phyloP scores from a whole-genome alignment of 345 rosid species.

The Eucalyptus marginata region DNA sequence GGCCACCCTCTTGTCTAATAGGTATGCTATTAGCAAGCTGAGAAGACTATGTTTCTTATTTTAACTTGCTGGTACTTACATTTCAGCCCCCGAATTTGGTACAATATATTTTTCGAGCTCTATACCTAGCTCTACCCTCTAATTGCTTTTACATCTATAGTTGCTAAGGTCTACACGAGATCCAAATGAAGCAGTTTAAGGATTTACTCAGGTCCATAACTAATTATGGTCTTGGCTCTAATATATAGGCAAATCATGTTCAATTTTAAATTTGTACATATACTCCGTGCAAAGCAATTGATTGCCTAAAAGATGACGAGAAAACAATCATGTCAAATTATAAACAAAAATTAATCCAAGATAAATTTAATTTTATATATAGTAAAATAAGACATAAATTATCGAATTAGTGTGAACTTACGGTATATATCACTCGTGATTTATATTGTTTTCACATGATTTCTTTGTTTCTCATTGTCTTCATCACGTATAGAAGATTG shows the following conservation, averaged over 20 bases:
- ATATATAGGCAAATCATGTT: not conserved
- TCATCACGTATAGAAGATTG: not conserved
- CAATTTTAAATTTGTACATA: not conserved
- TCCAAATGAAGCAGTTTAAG: too few relatives aligned
- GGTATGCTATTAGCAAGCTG: too few relatives aligned
- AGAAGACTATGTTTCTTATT: rapidly evolving
- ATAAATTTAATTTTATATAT: not conserved
- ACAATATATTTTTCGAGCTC: too few relatives aligned
- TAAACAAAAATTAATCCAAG: not conserved
- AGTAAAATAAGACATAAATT: not conserved
- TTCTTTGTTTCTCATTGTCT: not conserved
- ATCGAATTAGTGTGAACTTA: not conserved
- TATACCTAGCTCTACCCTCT: too few relatives aligned
- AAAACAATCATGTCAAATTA: not conserved
- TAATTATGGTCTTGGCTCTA: not conserved
- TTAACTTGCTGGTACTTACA: too few relatives aligned
- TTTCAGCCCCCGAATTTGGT: too few relatives aligned
- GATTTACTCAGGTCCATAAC: too few relatives aligned
- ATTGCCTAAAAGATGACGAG: not conserved
- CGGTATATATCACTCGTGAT: not conserved
- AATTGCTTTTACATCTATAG: too few relatives aligned
- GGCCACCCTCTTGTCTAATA: rapidly evolving
- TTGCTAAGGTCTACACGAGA: rapidly evolving
- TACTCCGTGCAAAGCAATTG: not conserved
- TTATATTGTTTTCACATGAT: not conserved